phyloP scores from a whole-genome alignment of 164 flowering plant genomes.

The Dillenia suffruticosa region DNA sequence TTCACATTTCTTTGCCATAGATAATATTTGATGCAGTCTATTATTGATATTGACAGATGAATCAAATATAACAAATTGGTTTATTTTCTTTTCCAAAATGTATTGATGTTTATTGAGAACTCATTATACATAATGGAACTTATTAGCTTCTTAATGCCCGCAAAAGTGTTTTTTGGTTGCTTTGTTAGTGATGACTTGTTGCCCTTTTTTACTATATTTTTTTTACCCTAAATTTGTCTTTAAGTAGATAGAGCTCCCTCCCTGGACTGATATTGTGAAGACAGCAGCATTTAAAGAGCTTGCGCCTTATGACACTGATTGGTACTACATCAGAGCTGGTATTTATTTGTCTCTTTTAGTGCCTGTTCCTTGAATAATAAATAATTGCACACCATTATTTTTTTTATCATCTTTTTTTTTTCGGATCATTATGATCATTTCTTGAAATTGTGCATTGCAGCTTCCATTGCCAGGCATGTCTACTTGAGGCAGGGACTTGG shows the following conservation, averaged over 20 bases:
- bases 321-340: constrained; percentile 93
- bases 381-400: too few relatives aligned
- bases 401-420: neutral
- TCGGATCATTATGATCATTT: neutral
- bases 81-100: too few relatives aligned
- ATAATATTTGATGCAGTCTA: too few relatives aligned
- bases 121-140: too few relatives aligned
- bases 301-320: constrained; percentile 90
- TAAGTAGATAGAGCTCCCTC: constrained; percentile 73
- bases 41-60: too few relatives aligned
- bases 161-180: neutral
- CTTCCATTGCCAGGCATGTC: constrained; percentile 68
- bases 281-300: constrained; percentile 78
- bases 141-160: too few relatives aligned
- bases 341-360: constrained; percentile 1
- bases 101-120: too few relatives aligned
- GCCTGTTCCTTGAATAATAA: neutral
- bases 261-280: constrained; percentile 89
- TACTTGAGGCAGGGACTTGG: constrained; percentile 88
- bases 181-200: neutral
- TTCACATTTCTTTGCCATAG: too few relatives aligned
- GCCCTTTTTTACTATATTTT: neutral
- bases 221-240: constrained; percentile 4
- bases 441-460: constrained; percentile 25
- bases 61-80: too few relatives aligned